Evolutionary conservation across 2,329 filamentous ascomycete species (phyloP).

Genomic region (Colletotrichum limetticola): DNA sequence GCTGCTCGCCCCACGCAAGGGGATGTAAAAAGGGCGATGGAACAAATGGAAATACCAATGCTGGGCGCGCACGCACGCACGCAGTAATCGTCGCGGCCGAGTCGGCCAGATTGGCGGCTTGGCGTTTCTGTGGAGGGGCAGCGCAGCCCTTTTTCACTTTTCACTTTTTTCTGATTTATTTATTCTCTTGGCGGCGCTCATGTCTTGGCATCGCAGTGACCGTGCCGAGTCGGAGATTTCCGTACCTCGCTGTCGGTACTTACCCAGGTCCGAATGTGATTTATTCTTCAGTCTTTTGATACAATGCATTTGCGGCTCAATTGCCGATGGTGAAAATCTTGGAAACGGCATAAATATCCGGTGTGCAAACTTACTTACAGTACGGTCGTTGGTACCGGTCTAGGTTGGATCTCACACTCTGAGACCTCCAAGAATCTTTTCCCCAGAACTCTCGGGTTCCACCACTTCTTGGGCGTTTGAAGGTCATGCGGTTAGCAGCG

Average conservation of each 20-base stretch:
- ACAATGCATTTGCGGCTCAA: background rate
- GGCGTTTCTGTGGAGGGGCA: slow-evolving; percentile 5
- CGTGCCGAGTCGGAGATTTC: slow-evolving; percentile 14
- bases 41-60: background rate
- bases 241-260: slow-evolving; percentile 3
- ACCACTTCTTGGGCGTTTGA: background rate
- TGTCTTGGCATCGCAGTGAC: background rate
- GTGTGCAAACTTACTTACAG: background rate
- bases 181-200: background rate
- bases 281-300: background rate
- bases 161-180: background rate
- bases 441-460: background rate
- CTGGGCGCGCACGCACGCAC: background rate
- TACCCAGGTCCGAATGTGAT: background rate
- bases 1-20: background rate
- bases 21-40: no score
- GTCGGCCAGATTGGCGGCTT: slow-evolving; percentile 11
- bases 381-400: background rate
- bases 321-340: background rate
- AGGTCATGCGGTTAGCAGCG: background rate
- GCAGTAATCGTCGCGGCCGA: slow-evolving; percentile 4
- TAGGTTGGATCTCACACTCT: background rate
- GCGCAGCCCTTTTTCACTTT: background rate
- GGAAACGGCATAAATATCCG: background rate
- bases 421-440: background rate